Percentiles rank a stretch among this genome's conserved stretches.
Evolutionary conservation across 768 basidiomycete genomes (phyloP).

Genomic region (Hydnum rufescens): DNA sequence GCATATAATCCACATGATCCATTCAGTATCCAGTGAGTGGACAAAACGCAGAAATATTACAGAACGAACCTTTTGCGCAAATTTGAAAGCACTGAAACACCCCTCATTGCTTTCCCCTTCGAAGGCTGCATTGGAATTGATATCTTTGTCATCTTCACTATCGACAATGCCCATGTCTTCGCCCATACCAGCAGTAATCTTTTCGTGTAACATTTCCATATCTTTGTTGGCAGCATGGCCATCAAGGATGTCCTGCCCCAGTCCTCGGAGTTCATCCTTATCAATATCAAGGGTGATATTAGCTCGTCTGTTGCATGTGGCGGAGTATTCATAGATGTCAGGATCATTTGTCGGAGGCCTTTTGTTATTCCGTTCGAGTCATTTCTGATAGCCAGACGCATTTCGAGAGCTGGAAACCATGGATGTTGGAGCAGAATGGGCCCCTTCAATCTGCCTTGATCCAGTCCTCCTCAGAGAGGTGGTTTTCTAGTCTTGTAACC

Average conservation of each 20-base stretch:
- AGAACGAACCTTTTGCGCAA: slow-evolving; percentile 22
- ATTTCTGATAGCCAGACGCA: slow-evolving; percentile 31
- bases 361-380: slow-evolving; percentile 26
- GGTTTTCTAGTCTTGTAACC: too few species aligned
- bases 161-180: slow-evolving; percentile 18
- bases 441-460: too few species aligned
- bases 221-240: slow-evolving; percentile 19
- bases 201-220: slow-evolving; percentile 1
- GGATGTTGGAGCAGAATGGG: background rate
- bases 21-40: background rate
- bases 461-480: too few species aligned
- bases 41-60: too few species aligned
- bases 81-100: slow-evolving; percentile 42
- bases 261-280: slow-evolving; percentile 27
- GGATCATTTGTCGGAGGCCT: slow-evolving; percentile 18
- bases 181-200: slow-evolving; percentile 16
- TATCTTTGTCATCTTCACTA: slow-evolving; percentile 64
- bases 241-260: slow-evolving; percentile 23
- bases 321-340: slow-evolving; percentile 49
- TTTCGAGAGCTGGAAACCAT: too few species aligned
- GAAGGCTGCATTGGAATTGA: slow-evolving; percentile 69
- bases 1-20: background rate
- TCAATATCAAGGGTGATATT: slow-evolving; percentile 36
- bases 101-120: slow-evolving; percentile 60
- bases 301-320: slow-evolving; percentile 28